A percentile compares a stretch with the other conserved stretches of the same genome.
Conservation (phyloP, 1,139 yeast genomes). For the Yamadazyma songkhlaensis region DNA sequence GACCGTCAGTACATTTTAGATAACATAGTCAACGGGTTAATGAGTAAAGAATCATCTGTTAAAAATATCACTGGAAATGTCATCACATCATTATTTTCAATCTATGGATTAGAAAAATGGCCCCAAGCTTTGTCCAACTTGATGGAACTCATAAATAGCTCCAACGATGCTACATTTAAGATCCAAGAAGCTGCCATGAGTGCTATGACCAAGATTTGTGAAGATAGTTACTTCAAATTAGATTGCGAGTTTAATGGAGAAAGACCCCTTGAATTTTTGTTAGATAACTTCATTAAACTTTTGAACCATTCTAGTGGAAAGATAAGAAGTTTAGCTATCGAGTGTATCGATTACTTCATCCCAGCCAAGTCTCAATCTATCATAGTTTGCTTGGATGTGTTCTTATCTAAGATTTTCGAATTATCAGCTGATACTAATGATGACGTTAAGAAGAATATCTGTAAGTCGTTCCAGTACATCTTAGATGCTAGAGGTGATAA, state of each 20-base stretch:
- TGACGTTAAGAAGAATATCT: conserved; percentile 69
- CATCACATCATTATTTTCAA: conserved; percentile 73
- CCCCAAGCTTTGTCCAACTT: conserved; percentile 70
- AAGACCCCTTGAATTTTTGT: conserved; percentile 65
- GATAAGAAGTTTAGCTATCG: conserved; percentile 62
- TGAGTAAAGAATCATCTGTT: conserved; percentile 57
- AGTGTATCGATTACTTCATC: conserved; percentile 76
- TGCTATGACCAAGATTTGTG: conserved; percentile 84
- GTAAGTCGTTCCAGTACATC: conserved; percentile 72
- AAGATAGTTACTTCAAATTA: conserved; percentile 63
- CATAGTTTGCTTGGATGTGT: conserved; percentile 62
- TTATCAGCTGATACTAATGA: conserved; percentile 60
- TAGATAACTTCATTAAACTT: conserved; percentile 62
- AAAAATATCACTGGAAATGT: conserved; percentile 90
- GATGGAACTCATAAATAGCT: conserved; percentile 48
- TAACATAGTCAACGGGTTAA: conserved; percentile 67
- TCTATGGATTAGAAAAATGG: conserved; percentile 73
- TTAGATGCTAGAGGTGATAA: conserved; percentile 81
- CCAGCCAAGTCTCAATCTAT: conserved; percentile 66
- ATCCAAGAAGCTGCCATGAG: conserved; percentile 69
- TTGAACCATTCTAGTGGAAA: conserved; percentile 38
- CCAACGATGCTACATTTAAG: conserved; percentile 23
- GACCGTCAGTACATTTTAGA: conserved; percentile 56
- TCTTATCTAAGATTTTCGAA: conserved; percentile 59
- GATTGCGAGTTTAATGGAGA: conserved; percentile 65